Conservation (phyloP, 345 rosid species). For the Pugionium dolabratum region DNA sequence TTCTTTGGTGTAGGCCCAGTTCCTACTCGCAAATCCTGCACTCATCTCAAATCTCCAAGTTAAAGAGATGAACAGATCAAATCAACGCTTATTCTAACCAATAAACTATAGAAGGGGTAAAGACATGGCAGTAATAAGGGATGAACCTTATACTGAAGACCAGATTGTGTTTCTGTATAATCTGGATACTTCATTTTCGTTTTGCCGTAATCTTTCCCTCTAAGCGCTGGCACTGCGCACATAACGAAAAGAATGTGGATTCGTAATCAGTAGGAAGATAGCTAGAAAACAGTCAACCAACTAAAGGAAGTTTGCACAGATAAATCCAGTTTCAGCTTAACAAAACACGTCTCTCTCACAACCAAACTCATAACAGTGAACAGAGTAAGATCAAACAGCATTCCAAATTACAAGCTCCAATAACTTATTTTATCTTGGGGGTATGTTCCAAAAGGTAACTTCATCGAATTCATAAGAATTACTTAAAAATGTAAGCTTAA, state of each 20-base stretch:
- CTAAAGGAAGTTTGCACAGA: neutral
- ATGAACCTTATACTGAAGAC: conserved; percentile 94
- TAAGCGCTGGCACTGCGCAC: conserved; percentile 83
- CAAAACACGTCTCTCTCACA: conserved; percentile 5
- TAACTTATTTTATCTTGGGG: too few relatives aligned
- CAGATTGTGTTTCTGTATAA: conserved; percentile 76
- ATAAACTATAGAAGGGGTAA: neutral
- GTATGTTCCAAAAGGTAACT: neutral
- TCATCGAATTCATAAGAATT: neutral
- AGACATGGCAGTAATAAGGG: conserved; percentile 13
- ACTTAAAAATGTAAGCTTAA: neutral
- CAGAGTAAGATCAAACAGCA: conserved; percentile 14
- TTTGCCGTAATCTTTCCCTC: conserved; percentile 96
- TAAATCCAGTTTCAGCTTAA: neutral
- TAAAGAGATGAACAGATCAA: conserved; percentile 17
- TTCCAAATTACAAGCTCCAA: conserved; percentile 1
- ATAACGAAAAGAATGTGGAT: neutral
- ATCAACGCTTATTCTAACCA: neutral
- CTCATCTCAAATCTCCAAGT: conserved; percentile 28
- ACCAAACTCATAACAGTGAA: neutral
- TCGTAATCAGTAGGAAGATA: neutral
- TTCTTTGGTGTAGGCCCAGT: conserved; percentile 74
- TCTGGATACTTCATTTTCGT: conserved; percentile 85
- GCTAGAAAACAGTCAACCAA: neutral
- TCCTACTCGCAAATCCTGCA: conserved; percentile 86